Evolutionary conservation across 2,329 filamentous ascomycete species (phyloP).

Genomic region (Fusarium longipes): DNA sequence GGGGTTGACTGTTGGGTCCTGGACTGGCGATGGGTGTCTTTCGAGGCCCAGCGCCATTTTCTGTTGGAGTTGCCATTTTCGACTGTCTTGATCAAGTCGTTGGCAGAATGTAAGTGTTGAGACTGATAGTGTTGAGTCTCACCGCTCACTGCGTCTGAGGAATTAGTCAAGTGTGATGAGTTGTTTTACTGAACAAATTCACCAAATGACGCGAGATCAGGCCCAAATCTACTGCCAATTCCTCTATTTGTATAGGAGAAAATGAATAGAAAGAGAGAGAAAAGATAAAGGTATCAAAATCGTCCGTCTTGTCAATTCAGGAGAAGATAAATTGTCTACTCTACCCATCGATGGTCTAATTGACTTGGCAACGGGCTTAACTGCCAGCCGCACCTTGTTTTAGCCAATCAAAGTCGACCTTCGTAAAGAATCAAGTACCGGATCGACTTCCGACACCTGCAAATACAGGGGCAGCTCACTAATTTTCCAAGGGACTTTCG

Average conservation of each 20-base stretch:
- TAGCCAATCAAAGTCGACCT: constrained; percentile 13
- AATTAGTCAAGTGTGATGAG: constrained; percentile 20
- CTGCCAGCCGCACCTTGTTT: constrained; percentile 22
- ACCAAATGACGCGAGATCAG: neutral
- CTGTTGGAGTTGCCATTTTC: constrained; percentile 38
- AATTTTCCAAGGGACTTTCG: constrained; percentile 20
- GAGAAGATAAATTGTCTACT: constrained; percentile 29
- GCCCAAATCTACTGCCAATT: neutral
- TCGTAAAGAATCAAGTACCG: constrained; percentile 3
- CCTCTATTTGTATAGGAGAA: neutral
- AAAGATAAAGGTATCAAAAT: neutral
- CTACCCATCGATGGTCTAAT: constrained; percentile 10
- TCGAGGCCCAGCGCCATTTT: constrained; percentile 44
- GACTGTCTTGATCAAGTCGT: neutral
- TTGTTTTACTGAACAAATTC: constrained; percentile 2
- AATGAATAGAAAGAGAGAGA: neutral
- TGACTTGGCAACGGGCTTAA: constrained; percentile 33
- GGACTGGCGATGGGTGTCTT: constrained; percentile 70
- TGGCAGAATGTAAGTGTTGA: constrained; percentile 7
- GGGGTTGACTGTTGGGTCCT: constrained; percentile 66
- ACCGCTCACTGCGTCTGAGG: constrained; percentile 32
- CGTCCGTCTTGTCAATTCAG: constrained; percentile 12
- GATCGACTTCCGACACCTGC: constrained; percentile 19
- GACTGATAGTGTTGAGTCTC: constrained; percentile 22
- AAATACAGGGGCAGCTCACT: constrained; percentile 26